Percentiles rank a stretch among this genome's conserved stretches.
Evolutionary conservation across 495 filamentous ascomycete species (phyloP).

Genomic region (Sordaria brevicollis): DNA sequence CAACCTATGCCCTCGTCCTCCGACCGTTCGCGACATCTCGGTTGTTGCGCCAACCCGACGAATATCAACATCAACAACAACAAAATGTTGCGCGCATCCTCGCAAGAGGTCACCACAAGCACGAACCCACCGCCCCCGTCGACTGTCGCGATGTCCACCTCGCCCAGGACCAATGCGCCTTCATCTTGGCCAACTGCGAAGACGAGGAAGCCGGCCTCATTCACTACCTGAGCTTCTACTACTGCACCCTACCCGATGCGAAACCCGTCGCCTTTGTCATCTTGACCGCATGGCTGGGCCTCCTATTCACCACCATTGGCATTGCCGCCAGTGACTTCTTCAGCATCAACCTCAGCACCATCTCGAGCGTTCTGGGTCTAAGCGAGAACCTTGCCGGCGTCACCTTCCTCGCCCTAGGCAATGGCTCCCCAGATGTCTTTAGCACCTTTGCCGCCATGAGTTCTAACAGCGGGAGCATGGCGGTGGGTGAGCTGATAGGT

Average conservation of each 20-base stretch:
- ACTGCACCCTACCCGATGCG: slow-evolving; percentile 63
- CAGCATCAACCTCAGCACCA: slow-evolving; percentile 90
- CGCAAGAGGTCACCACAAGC: neutral
- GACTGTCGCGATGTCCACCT: slow-evolving; percentile 77
- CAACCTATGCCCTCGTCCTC: slow-evolving; percentile 21
- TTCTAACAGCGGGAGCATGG: slow-evolving; percentile 89
- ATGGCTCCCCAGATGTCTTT: slow-evolving; percentile 98
- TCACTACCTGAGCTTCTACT: slow-evolving; percentile 86
- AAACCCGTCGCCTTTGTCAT: slow-evolving; percentile 68
- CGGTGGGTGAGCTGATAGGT: slow-evolving; percentile 90
- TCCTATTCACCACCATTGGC: slow-evolving; percentile 95
- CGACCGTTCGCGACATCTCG: neutral
- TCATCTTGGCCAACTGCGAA: slow-evolving; percentile 67
- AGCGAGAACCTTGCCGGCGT: slow-evolving; percentile 95
- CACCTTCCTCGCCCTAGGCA: slow-evolving; percentile 94
- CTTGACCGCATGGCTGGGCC: slow-evolving; percentile 71
- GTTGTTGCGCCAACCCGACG: slow-evolving; percentile 4
- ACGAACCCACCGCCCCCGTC: slow-evolving; percentile 7
- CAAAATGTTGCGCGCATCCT: neutral
- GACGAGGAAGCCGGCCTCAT: slow-evolving; percentile 86
- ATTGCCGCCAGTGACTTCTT: slow-evolving; percentile 98
- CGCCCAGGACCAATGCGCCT: slow-evolving; percentile 74
- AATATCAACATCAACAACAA: neutral
- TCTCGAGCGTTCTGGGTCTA: slow-evolving; percentile 77
- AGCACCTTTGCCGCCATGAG: slow-evolving; percentile 97